phyloP scores from a whole-genome alignment of 768 basidiomycete species.

The Phanerochaete sordida region DNA sequence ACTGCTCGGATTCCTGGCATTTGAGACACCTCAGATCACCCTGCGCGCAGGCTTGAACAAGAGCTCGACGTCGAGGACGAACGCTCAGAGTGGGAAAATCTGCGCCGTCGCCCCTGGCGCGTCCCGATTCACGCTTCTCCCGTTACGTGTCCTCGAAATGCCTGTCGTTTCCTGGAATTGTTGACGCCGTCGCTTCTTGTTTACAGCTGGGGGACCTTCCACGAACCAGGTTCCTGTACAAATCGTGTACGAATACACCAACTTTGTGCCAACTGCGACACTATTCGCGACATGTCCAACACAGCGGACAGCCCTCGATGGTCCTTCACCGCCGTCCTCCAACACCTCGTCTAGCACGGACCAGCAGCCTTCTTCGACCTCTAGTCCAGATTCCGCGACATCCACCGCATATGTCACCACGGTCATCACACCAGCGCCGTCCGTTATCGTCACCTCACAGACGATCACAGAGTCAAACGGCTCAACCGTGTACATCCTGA shows the following conservation, averaged over 20 bases:
- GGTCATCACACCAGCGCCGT: conserved; percentile 7
- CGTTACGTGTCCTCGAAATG: not conserved
- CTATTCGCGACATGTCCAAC: conserved; percentile 36
- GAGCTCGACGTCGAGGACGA: conserved; percentile 14
- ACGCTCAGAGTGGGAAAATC: conserved; percentile 12
- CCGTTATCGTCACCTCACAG: conserved; percentile 25
- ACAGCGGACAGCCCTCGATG: conserved; percentile 3
- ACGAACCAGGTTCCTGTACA: conserved; percentile 41
- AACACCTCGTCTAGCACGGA: conserved; percentile 3
- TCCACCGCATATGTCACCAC: not conserved
- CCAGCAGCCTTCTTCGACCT: not conserved
- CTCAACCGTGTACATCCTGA: conserved; percentile 30
- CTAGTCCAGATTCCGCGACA: not conserved
- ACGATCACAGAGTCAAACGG: conserved; percentile 41
- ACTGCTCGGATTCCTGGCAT: not conserved
- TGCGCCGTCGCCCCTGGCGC: not conserved
- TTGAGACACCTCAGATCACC: not conserved
- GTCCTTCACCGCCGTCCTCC: conserved; percentile 10
- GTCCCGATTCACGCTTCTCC: conserved; percentile 10
- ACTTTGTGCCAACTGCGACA: conserved; percentile 32
- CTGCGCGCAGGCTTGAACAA: not conserved
- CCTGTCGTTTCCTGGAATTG: conserved; percentile 1
- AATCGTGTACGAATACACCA: conserved; percentile 30
- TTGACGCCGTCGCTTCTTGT: conserved; percentile 1
- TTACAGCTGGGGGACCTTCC: conserved; percentile 23